Evolutionary conservation across 768 basidiomycete species (phyloP), one percentile per base, ranked within the genome.

Genomic region (Amanita exitialis): DNA sequence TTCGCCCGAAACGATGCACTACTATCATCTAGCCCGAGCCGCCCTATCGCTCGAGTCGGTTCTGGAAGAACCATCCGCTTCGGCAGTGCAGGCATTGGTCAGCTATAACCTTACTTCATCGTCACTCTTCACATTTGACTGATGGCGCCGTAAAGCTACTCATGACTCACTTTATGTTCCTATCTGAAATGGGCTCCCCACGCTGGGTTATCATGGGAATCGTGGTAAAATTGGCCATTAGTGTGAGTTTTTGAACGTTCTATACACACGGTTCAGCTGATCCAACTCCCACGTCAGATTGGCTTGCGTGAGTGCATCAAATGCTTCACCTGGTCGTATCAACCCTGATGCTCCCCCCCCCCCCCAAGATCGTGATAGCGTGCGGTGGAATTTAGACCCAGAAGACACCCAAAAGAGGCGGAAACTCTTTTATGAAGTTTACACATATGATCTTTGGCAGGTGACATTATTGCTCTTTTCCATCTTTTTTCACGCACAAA

Each of bases 151-250:
- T 34, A 27, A 23, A 85, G 83, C 62, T 85, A 10, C 60, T 85
- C 43, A 82, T 75, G 68, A 71, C 71, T 51, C 74, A 75, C 52
- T 76, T 72, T 56, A 74, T 76, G 73, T 76, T 77, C 55, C 58
- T 75, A 48, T 64, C 68, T 16, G 73, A 75, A 56, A 72, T 73
- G 62, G 79, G 79, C 46, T 75, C 75, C 21, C 76, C 81, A 23
- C 69, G 82, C 55, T 86, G 83, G 83, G 75, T 79, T 23, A 64
- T 80, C 46, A 83, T 84, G 80, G 83, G 83, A 43, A 70, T 86
- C 27, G 76, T 78, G 18, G 80, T 83, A 23, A 86, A 86, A 64
- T 63, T 85, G 56, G 80, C 82, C 47, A 80, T 82, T 60, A 80
- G 80, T 65, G 83, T 85, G 44, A 66, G 72, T 69, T 41, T 18